Evolutionary conservation across 208 protist genomes (phyloP).

Genomic region (Acanthamoeba sp.): DNA sequence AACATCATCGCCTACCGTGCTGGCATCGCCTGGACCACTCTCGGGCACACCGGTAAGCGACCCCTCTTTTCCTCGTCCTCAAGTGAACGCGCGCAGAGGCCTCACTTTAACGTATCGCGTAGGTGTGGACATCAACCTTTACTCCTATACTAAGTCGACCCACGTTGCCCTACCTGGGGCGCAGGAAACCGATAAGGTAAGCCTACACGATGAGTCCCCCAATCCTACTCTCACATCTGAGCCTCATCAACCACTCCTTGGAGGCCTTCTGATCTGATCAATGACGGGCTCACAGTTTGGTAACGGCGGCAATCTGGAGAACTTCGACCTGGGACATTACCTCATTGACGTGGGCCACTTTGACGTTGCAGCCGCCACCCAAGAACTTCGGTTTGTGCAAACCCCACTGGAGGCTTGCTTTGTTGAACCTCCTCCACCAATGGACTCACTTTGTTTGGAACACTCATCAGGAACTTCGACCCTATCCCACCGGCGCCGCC

Average conservation of each 20-base stretch:
- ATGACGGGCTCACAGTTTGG: neutral
- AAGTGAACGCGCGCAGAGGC: neutral
- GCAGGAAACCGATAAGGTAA: neutral
- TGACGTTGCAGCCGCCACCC: neutral
- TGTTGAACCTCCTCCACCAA: neutral
- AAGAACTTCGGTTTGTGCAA: neutral
- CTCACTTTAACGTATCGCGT: neutral
- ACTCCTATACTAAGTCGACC: conserved; percentile 39
- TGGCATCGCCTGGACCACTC: conserved; percentile 80
- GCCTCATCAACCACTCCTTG: neutral
- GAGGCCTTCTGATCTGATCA: neutral
- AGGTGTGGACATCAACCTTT: conserved; percentile 84
- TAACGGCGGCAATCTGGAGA: conserved; percentile 4
- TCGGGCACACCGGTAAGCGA: conserved; percentile 79
- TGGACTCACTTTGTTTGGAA: neutral
- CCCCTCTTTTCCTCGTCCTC: neutral
- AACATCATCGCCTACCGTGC: conserved; percentile 67
- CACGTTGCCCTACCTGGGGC: neutral
- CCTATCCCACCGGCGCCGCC: neutral
- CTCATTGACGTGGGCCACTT: conserved; percentile 3
- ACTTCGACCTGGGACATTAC: conserved; percentile 9
- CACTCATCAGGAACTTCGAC: neutral
- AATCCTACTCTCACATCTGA: too few species aligned
- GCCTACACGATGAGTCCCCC: too few species aligned
- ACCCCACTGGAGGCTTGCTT: too few species aligned